These are phyloP conservation scores for Naganishia albida DNA, from an alignment of 1,284 basidiomycete genomes.

Conservation along the genomic window DNA sequence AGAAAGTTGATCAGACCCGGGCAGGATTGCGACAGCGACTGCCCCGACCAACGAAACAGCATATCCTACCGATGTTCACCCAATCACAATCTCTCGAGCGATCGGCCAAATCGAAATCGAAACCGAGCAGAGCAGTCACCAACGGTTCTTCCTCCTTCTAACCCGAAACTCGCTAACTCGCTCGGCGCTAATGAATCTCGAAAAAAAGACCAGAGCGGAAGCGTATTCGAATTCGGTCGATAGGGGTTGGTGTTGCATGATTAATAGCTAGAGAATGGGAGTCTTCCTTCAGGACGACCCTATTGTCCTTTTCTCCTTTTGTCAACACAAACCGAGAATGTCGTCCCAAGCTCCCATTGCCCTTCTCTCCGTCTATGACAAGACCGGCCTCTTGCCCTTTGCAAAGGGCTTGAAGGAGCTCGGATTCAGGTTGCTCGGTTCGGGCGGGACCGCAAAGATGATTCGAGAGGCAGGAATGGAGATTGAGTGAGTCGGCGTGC, in stretches of 20 bases:
- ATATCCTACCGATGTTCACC: no score
- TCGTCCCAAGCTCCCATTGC: slow-evolving; percentile 57
- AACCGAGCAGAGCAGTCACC: no score
- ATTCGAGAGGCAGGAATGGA: slow-evolving; percentile 90
- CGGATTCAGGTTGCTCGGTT: slow-evolving; percentile 87
- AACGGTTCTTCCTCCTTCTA: not conserved
- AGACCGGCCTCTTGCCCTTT: slow-evolving; percentile 84
- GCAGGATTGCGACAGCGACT: no score
- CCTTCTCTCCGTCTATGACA: slow-evolving; percentile 96
- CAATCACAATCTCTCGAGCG: no score
- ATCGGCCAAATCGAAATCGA: no score
- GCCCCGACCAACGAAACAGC: no score
- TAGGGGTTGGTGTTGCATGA: not conserved
- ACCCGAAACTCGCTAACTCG: slow-evolving; percentile 2
- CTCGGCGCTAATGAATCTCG: slow-evolving; percentile 12
- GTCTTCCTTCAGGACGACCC: not conserved
- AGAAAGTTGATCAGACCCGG: no score
- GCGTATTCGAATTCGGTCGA: slow-evolving; percentile 10
- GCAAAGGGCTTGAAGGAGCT: slow-evolving; percentile 77
- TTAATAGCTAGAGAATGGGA: not conserved
- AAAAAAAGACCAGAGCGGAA: slow-evolving; percentile 10
- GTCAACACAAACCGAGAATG: slow-evolving; percentile 7
- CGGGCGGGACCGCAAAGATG: slow-evolving; percentile 95
- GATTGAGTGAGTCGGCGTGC: slow-evolving; percentile 69
- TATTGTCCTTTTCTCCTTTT: not conserved